Conservation (phyloP, 176 grass and related monocot species). For the Oryza coarctata region DNA sequence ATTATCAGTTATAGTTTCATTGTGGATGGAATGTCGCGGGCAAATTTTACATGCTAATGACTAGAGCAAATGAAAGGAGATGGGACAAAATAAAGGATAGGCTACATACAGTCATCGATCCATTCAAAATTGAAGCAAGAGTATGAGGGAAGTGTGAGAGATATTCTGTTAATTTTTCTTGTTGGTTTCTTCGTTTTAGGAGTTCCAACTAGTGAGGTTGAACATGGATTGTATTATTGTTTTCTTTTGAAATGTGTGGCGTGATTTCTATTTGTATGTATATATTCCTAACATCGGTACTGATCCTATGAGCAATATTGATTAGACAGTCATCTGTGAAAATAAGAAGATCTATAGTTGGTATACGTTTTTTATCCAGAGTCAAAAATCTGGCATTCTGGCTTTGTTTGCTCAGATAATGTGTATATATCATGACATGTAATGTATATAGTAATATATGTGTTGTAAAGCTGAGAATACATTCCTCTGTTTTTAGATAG, state of each 20-base stretch:
- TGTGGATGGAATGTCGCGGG: slow-evolving; percentile 43
- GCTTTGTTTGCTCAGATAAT: not conserved
- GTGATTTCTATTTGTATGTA: not conserved
- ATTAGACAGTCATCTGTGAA: not conserved
- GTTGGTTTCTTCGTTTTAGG: slow-evolving; percentile 31
- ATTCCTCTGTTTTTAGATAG: not conserved
- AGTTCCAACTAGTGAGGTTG: slow-evolving; percentile 25
- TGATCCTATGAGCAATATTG: slow-evolving; percentile 4
- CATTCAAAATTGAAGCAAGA: slow-evolving; percentile 79
- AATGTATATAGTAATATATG: not conserved
- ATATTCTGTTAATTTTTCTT: slow-evolving; percentile 12
- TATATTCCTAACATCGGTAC: not conserved
- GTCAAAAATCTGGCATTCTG: not conserved
- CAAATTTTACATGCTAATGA: slow-evolving; percentile 90
- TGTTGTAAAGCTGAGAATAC: not conserved
- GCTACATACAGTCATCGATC: slow-evolving; percentile 67
- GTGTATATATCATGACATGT: not conserved
- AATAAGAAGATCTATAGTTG: not conserved
- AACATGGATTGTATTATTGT: slow-evolving; percentile 30
- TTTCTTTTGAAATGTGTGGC: not conserved
- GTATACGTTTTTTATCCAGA: not conserved
- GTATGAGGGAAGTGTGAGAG: slow-evolving; percentile 7
- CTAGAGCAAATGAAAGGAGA: slow-evolving; percentile 92
- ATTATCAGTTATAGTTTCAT: not conserved
- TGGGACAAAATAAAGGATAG: slow-evolving; percentile 97